Conservation (phyloP, 371 early-diverging fungal genomes). For the Choanephora cucurbitarum region DNA sequence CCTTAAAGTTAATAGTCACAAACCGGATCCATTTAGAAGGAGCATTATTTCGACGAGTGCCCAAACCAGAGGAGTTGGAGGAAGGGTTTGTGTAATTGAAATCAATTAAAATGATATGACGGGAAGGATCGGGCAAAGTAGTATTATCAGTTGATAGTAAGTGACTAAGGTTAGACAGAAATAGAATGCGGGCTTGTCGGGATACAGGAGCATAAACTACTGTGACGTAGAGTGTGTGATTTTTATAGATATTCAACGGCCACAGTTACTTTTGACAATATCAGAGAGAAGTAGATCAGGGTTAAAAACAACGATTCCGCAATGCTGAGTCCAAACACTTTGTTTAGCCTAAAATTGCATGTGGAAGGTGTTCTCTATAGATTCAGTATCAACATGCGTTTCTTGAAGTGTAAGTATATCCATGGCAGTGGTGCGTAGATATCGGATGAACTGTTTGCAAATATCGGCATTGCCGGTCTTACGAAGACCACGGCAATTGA, state of each 20-base stretch:
- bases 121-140: background rate
- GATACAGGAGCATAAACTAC: background rate
- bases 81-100: background rate
- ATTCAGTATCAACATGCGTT: slow-evolving; percentile 2
- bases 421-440: slow-evolving; percentile 2
- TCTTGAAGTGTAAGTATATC: slow-evolving; percentile 8
- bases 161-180: background rate
- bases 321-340: slow-evolving; percentile 7
- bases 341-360: slow-evolving; percentile 5
- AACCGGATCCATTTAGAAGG: background rate
- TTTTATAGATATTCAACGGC: slow-evolving; percentile 1
- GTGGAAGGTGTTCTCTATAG: slow-evolving; percentile 1
- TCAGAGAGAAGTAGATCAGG: slow-evolving; percentile 2
- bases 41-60: background rate
- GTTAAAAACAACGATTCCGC: slow-evolving; percentile 4
- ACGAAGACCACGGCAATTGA: slow-evolving; percentile 8
- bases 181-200: background rate
- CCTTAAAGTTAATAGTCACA: background rate
- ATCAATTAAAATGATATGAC: background rate
- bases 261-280: slow-evolving; percentile 3
- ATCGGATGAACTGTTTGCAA: slow-evolving; percentile 3
- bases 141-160: background rate
- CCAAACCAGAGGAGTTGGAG: background rate
- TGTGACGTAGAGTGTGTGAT: slow-evolving; percentile 1
- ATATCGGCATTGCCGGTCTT: slow-evolving; percentile 2